Conservation (phyloP, 2,329 filamentous ascomycete species). For the Botrytis aclada region DNA sequence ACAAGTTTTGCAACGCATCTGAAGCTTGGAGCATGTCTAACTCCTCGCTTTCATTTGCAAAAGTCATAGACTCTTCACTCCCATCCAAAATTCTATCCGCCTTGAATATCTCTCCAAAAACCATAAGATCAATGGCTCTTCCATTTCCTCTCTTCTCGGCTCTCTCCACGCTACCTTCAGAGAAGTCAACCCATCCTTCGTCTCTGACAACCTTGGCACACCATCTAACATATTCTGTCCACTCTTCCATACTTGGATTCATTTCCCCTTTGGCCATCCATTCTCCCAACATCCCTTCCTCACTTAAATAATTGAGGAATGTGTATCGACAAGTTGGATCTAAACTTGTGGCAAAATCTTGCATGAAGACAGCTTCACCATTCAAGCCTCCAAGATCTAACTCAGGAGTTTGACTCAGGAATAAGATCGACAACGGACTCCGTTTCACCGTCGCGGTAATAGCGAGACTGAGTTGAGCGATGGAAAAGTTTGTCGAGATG, state of each 20-base stretch:
- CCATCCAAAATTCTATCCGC: background rate
- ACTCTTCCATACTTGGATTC: slow-evolving; percentile 6
- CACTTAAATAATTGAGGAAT: slow-evolving; percentile 15
- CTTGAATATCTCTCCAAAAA: slow-evolving; percentile 11
- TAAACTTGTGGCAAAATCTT: slow-evolving; percentile 14
- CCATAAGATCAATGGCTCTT: background rate
- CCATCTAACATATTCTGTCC: slow-evolving; percentile 10
- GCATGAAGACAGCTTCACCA: background rate
- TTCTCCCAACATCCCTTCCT: slow-evolving; percentile 7
- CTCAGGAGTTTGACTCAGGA: background rate
- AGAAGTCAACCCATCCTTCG: slow-evolving; percentile 1
- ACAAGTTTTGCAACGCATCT: background rate
- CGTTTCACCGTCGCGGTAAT: slow-evolving; percentile 7
- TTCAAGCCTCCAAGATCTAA: background rate
- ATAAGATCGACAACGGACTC: background rate
- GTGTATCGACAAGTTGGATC: slow-evolving; percentile 17
- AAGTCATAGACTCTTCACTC: background rate
- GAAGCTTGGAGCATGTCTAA: background rate
- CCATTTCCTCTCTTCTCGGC: background rate
- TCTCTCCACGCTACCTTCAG: background rate
- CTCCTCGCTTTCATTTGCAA: background rate
- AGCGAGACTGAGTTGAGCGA: slow-evolving; percentile 12
- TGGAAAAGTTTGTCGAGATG: slow-evolving; percentile 5
- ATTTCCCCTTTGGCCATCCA: slow-evolving; percentile 11
- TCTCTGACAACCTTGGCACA: background rate